Base-by-base conservation (phyloP, 2,329 filamentous ascomycete species). In the Torrubiella hemipterigena region DNA sequence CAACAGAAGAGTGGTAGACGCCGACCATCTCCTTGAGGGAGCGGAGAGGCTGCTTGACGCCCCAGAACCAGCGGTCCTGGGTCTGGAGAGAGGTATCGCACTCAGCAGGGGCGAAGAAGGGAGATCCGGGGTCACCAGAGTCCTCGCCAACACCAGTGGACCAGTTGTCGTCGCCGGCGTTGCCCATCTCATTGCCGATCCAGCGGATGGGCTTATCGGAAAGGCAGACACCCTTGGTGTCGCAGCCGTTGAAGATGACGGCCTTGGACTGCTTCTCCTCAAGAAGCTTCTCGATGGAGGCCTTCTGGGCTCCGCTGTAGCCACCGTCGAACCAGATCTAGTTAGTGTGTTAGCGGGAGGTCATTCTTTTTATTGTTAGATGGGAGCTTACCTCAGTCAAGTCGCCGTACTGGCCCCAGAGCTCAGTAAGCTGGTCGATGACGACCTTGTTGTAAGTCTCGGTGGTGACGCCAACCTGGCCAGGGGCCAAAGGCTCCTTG, bases 291-390 rank as follows among this genome's bases (percentile, higher is more conserved):
- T 45, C 27, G 13, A 47, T 41, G 16, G 38, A 41, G 9, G 34
- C 26, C 26, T 29, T 39, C 17, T 47, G 44, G 14, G 39, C 29
- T 16, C 33, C 34, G 27, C 39, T 47, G 28, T 44, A 46, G 2
- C 44, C 44, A n/a, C 44, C 44, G 16, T 46, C 44, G 16, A 47
- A 47, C 43, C 44, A 47, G 22, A 47, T 44, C 44, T 47, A 17
- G n/a, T 2, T 17, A 6, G 13, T n/a, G 6, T 27, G 27, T 12
- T 14, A 29, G 7, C 7, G 11, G 7, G 10, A 7, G 7, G n/a
- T 4, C 11, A 2, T 8, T 7, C 2, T n/a, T 11, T 9, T 13
- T 8, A 21, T 12, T 6, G 4, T 7, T 11, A 2, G 16, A 19
- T 9, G 10, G 9, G 4, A 11, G 2, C 38, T 31, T 17, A 46